Conservation (phyloP, 2,329 filamentous ascomycete genomes). For the Penicillium sp. region DNA sequence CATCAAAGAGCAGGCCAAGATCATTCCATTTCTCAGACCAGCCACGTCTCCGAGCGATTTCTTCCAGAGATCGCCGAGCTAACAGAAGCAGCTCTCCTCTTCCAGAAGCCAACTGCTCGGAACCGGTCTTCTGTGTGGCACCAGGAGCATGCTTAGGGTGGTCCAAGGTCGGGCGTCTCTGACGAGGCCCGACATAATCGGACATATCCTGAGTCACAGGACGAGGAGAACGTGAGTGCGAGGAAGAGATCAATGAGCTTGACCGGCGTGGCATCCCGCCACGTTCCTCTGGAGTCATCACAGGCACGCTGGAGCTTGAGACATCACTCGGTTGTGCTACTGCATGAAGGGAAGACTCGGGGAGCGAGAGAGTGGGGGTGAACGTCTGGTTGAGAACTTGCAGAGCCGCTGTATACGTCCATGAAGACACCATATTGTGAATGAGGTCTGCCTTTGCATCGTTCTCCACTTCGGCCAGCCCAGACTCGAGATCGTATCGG, state of each 20-base stretch:
- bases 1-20: constrained; percentile 44
- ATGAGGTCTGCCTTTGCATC: constrained; percentile 34
- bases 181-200: constrained; percentile 31
- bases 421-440: constrained; percentile 47
- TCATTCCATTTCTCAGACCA: constrained; percentile 75
- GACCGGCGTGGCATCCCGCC: constrained; percentile 35
- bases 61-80: constrained; percentile 73
- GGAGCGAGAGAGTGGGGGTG: constrained; percentile 34
- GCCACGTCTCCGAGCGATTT: constrained; percentile 63
- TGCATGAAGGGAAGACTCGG: constrained; percentile 35
- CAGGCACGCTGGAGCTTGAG: constrained; percentile 11
- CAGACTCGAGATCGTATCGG: constrained; percentile 68
- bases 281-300: constrained; percentile 21
- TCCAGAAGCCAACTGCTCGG: constrained; percentile 76
- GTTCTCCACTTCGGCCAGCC: constrained; percentile 46
- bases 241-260: constrained; percentile 34
- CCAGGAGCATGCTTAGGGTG: constrained; percentile 41
- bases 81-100: constrained; percentile 77
- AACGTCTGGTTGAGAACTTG: constrained; percentile 43
- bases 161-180: constrained; percentile 45
- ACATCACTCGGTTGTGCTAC: constrained; percentile 23
- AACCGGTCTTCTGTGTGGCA: constrained; percentile 49
- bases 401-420: constrained; percentile 43
- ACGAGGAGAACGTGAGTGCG: constrained; percentile 19
- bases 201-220: constrained; percentile 31